phyloP scores from a whole-genome alignment of 305 asterid species.

The Solanum chacoense region DNA sequence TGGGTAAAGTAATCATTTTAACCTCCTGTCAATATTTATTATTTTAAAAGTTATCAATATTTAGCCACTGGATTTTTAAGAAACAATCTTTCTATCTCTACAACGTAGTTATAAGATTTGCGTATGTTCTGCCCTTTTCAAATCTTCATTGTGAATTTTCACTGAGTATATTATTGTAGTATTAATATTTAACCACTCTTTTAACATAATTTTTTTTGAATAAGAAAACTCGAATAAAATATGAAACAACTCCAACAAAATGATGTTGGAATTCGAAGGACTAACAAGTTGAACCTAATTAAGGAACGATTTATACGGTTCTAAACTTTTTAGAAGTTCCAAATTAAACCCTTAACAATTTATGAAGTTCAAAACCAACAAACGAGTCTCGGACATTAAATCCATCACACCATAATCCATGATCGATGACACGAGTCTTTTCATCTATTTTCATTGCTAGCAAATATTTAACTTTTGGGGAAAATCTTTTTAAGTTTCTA shows the following conservation, averaged over 20 bases:
- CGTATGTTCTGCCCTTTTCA: fast-evolving
- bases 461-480: neutral
- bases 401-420: neutral
- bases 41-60: neutral
- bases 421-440: neutral
- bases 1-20: neutral
- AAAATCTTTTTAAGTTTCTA: neutral
- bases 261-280: neutral
- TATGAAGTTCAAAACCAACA: neutral
- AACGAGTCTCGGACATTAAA: neutral
- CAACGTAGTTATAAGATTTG: too few species aligned
- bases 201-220: too few species aligned
- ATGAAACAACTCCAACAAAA: too few species aligned
- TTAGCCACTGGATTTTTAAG: neutral
- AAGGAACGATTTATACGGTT: neutral
- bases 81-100: neutral
- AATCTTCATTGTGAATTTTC: neutral
- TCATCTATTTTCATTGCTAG: neutral
- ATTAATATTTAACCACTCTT: neutral
- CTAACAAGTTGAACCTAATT: neutral
- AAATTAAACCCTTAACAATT: neutral
- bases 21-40: neutral
- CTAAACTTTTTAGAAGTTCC: neutral
- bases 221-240: neutral
- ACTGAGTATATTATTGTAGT: too few species aligned